Conservation (phyloP, 176 grass and related monocot species). For the Triticum monococcum region DNA sequence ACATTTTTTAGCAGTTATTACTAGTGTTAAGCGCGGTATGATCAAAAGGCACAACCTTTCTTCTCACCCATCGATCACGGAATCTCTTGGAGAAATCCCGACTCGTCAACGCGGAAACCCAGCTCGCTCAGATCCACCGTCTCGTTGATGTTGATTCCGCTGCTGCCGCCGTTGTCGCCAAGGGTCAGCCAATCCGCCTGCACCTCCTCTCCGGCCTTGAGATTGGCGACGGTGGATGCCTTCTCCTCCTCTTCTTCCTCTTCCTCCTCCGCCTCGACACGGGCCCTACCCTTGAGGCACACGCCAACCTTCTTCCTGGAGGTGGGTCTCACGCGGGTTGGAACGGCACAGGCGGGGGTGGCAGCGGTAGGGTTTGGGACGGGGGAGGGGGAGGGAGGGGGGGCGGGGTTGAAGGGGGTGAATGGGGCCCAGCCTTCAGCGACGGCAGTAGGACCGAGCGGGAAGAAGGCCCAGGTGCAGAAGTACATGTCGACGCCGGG, state of each 20-base stretch:
- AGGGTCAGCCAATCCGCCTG: background rate
- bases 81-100: conserved; percentile 28
- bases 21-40: background rate
- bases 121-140: conserved; percentile 48
- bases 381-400: conserved; percentile 11
- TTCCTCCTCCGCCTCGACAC: conserved; percentile 35
- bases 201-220: conserved; percentile 5
- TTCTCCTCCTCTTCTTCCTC: conserved; percentile 12
- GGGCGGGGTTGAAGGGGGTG: conserved; percentile 26
- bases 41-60: conserved; percentile 33
- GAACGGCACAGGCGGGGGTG: background rate
- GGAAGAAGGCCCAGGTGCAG: conserved; percentile 57
- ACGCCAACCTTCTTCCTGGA: conserved; percentile 44
- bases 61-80: conserved; percentile 12
- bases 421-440: conserved; percentile 31
- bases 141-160: conserved; percentile 38
- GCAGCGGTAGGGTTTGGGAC: background rate
- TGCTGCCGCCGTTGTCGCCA: conserved; percentile 7
- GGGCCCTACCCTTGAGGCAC: conserved; percentile 53
- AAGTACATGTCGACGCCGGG: conserved; percentile 46
- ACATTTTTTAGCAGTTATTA: conserved; percentile 12
- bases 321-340: background rate
- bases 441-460: conserved; percentile 22
- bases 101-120: conserved; percentile 43
- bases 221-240: background rate